Evolutionary conservation across 257 asterid species (phyloP), one percentile per base, ranked within the genome.

Genomic region (Jaltomata sinuosa): DNA sequence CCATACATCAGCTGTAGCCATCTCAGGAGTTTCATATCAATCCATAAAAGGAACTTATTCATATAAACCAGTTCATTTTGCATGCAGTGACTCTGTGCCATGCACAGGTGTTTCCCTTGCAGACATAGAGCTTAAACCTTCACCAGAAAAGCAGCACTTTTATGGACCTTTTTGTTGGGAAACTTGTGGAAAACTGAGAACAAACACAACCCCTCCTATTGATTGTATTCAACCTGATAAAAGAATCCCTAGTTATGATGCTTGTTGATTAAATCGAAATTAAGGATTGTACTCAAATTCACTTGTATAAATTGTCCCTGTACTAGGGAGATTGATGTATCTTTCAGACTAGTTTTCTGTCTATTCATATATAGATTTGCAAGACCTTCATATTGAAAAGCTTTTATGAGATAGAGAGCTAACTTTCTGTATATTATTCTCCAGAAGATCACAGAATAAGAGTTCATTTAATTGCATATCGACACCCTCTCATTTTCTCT

Each of bases 21-120:
- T 92, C 10, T 78, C 89, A 0, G 87, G 84, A 11, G 52, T 92
- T 6, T 85, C 90, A 1, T 90, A 88, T 84, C 90, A 85, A 27
- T 87, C 88, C 81, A 85, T 92, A 69, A 89, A 82, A 81, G 95
- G 95, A 54, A 89, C 91, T 2, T 92, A 88, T 83, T 83, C 90
- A 0, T 16, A 8, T 0, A 74, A 69, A 68, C 91, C 91, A 10
- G 85, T 88, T 2, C 87, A 47, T 3, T 87, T 90, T 38, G 91
- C 91, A 0, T 92, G 95, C 64, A 90, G 92, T 29, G 91, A 89
- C 67, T 74, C 88, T 21, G 50, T 29, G 19, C 91, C 93, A 1
- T 89, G 95, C 45, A 57, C 72, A 1, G 93, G 88, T 21, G 81
- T 92, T 65, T 83, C 90, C 27, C 42, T 91, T 14, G 82, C 88